These are phyloP conservation scores for Nicotiana rustica DNA, from an alignment of 305 asterid genomes.

Conservation along the genomic window DNA sequence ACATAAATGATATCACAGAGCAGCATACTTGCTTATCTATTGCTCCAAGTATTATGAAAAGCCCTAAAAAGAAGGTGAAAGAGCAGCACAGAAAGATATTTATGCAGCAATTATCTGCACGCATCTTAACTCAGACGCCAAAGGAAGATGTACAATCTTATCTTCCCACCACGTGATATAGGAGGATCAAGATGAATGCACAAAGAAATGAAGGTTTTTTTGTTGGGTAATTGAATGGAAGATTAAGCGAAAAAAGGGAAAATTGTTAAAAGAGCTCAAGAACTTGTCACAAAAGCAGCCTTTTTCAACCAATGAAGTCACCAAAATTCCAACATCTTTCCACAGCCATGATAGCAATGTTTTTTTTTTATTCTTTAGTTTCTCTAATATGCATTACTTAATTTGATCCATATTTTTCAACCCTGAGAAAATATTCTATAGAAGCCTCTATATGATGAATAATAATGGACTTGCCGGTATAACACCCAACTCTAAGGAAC, in stretches of 20 bases:
- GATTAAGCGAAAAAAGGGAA: not conserved
- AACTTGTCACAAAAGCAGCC: not conserved
- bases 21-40: no score
- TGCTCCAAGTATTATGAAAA: no score
- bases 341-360: not conserved
- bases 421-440: not conserved
- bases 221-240: not conserved
- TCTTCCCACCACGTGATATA: no score
- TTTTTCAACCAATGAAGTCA: not conserved
- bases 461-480: not conserved
- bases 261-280: not conserved
- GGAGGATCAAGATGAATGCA: no score
- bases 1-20: not conserved
- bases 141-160: no score
- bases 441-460: not conserved
- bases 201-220: no score
- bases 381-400: not conserved
- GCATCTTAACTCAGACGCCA: no score
- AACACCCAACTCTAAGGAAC: constrained; percentile 6
- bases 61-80: no score
- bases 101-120: no score
- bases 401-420: not conserved
- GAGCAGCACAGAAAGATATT: no score
- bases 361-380: not conserved
- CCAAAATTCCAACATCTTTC: not conserved